Conservation (phyloP, 2,329 filamentous ascomycete species). For the Fonsecaea pugnacius region DNA sequence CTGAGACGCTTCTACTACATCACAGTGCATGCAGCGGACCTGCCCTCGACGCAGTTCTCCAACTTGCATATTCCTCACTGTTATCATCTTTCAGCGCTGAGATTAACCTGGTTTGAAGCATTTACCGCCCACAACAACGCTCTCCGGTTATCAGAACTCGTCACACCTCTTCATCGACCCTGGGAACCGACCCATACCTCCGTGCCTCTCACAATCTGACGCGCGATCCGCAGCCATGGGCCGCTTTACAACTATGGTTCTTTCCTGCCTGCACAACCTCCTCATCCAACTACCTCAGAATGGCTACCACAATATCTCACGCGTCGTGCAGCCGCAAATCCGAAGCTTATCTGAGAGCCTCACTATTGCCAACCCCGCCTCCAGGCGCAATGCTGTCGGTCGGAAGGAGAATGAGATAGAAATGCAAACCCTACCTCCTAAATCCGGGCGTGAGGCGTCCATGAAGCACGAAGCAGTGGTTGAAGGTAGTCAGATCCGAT, state of each 20-base stretch:
- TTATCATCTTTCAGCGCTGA: not conserved
- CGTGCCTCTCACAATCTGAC: not conserved
- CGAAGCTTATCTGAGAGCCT: conserved; percentile 35
- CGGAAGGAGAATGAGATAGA: conserved; percentile 23
- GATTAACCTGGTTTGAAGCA: not conserved
- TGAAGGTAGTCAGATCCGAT: conserved; percentile 1
- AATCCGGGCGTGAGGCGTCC: not conserved
- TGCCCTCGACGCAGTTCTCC: not conserved
- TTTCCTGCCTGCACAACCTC: conserved; percentile 35
- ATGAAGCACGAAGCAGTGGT: not conserved
- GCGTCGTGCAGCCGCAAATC: conserved; percentile 37
- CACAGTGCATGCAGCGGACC: not conserved
- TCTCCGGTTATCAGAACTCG: not conserved
- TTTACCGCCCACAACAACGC: not conserved
- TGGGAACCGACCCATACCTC: not conserved
- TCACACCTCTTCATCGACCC: not conserved
- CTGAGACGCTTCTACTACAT: not conserved
- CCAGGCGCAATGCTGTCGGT: conserved; percentile 4
- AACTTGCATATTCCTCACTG: not conserved
- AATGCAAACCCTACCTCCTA: conserved; percentile 19
- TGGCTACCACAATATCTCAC: conserved; percentile 38
- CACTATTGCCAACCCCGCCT: conserved; percentile 19
- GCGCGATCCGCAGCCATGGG: conserved; percentile 23
- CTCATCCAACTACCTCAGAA: conserved; percentile 35
- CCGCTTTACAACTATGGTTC: conserved; percentile 32